phyloP scores from a whole-genome alignment of 1,139 yeast genomes.

The Debaryomyces sp. region DNA sequence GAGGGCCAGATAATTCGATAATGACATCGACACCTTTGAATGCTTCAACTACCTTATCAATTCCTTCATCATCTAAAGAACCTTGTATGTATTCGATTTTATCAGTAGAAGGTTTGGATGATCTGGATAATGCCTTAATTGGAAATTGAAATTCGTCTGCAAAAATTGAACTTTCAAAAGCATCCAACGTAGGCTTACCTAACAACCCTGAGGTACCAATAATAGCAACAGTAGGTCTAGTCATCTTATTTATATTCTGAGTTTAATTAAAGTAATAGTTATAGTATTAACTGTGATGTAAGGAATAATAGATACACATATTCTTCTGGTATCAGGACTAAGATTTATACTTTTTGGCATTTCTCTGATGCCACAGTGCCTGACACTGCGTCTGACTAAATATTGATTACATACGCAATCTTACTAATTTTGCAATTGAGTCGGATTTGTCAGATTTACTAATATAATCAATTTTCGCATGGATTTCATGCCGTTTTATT shows the following conservation, averaged over 20 bases:
- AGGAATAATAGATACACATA: no score
- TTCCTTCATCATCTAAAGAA: slow-evolving; percentile 20
- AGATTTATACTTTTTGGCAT: no score
- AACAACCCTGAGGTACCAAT: slow-evolving; percentile 56
- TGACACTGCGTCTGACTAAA: no score
- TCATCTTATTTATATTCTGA: slow-evolving; percentile 13
- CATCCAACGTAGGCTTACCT: slow-evolving; percentile 50
- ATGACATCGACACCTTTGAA: slow-evolving; percentile 55
- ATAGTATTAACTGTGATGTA: no score
- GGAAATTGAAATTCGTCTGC: slow-evolving; percentile 49
- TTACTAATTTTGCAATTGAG: no score
- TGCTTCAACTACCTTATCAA: slow-evolving; percentile 26
- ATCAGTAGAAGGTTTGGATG: slow-evolving; percentile 39
- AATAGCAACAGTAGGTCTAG: slow-evolving; percentile 46
- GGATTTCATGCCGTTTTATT: no score
- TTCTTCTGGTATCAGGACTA: no score
- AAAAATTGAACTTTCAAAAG: slow-evolving; percentile 47
- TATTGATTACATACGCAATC: no score
- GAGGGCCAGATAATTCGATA: slow-evolving; percentile 42
- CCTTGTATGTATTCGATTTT: slow-evolving; percentile 43
- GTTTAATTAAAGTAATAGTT: no score
- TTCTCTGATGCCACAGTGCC: no score
- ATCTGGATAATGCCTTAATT: slow-evolving; percentile 53
- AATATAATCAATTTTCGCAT: no score
- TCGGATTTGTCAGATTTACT: no score